Percentiles rank a stretch among this genome's conserved stretches.
These are phyloP conservation scores for Trichoderma semiorbis DNA, from an alignment of 2,329 filamentous ascomycete genomes.

Conservation along the genomic window DNA sequence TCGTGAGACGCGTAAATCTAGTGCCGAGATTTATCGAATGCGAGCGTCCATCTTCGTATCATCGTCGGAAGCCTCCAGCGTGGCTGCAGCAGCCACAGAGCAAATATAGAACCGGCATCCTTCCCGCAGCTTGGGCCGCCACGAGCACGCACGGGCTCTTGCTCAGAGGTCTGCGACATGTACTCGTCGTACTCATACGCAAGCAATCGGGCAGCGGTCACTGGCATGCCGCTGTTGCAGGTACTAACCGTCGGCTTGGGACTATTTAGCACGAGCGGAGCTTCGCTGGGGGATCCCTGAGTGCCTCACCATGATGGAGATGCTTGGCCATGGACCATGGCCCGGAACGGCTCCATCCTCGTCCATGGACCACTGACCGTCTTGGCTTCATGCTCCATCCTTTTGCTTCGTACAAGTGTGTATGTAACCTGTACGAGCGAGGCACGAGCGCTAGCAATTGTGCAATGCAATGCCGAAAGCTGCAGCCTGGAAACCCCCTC, in stretches of 20 bases:
- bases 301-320: constrained; percentile 13
- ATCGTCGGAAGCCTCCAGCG: neutral
- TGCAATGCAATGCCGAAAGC: neutral
- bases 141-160: neutral
- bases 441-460: constrained; percentile 13
- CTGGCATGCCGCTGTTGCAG: neutral
- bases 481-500: neutral
- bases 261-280: constrained; percentile 8
- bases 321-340: neutral
- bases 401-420: neutral
- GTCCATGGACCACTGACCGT: neutral
- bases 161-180: neutral
- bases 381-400: constrained; percentile 10
- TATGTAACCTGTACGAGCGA: neutral
- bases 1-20: neutral
- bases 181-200: neutral
- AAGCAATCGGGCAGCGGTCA: constrained; percentile 3
- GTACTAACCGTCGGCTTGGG: constrained; percentile 3
- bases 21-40: neutral
- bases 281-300: constrained; percentile 11
- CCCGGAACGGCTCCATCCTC: constrained; percentile 1
- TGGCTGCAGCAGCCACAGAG: neutral
- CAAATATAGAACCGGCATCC: constrained; percentile 5
- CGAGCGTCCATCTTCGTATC: neutral
- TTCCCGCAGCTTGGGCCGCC: neutral